Evolutionary conservation across 306 rosid genomes (phyloP).

Genomic region (Prunus mira): DNA sequence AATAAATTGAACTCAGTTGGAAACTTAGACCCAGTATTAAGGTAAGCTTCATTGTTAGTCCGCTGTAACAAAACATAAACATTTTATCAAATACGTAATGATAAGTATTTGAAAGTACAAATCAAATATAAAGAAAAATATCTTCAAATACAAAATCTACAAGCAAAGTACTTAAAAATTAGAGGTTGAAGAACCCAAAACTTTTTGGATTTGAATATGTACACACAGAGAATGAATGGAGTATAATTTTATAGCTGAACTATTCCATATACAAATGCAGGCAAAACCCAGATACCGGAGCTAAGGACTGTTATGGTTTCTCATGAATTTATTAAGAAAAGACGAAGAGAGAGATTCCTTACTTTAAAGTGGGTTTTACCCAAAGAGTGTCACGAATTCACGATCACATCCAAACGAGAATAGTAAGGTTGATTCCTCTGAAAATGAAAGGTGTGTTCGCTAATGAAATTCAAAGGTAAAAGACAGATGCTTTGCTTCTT

Average conservation of each 20-base stretch:
- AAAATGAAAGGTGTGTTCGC: slow-evolving; percentile 26
- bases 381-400: slow-evolving; percentile 25
- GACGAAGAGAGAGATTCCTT: slow-evolving; percentile 45
- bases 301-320: slow-evolving; percentile 24
- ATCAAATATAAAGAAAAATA: neutral
- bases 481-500: slow-evolving; percentile 56
- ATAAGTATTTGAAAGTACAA: neutral
- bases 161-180: neutral
- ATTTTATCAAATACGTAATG: neutral
- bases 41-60: neutral
- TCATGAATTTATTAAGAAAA: slow-evolving; percentile 4
- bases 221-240: neutral
- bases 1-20: neutral
- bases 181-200: neutral
- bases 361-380: slow-evolving; percentile 41
- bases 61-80: neutral
- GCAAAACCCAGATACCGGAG: slow-evolving; percentile 22
- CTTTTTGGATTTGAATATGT: neutral
- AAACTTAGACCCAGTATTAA: neutral
- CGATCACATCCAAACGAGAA: slow-evolving; percentile 27
- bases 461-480: slow-evolving; percentile 23
- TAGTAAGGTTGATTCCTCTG: slow-evolving; percentile 7
- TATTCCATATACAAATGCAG: neutral
- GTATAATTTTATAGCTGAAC: neutral
- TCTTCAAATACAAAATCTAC: neutral